Conservation (phyloP, 2,329 filamentous ascomycete species). For the Pseudogymnoascus sp. region DNA sequence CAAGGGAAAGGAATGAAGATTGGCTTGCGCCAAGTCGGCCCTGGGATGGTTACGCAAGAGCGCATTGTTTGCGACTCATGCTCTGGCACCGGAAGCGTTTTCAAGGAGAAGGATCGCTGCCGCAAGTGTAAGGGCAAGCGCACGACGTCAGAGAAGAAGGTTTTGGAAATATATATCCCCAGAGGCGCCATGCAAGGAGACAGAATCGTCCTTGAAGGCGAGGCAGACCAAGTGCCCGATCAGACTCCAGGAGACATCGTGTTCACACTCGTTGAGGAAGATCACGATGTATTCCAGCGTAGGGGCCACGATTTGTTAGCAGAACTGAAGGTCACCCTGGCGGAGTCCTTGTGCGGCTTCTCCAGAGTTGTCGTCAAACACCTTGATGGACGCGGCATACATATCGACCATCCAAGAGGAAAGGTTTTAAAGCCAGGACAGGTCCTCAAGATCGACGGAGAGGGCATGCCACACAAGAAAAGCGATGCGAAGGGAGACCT, state of each 20-base stretch:
- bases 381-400: constrained; percentile 85
- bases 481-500: constrained; percentile 79
- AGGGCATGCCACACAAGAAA: constrained; percentile 91
- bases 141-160: constrained; percentile 82
- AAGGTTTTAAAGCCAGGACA: constrained; percentile 78
- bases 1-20: constrained; percentile 72
- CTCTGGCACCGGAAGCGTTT: constrained; percentile 75
- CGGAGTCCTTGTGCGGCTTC: constrained; percentile 82
- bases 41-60: constrained; percentile 76
- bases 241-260: constrained; percentile 88
- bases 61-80: constrained; percentile 76
- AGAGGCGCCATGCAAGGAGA: constrained; percentile 81
- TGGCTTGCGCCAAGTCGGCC: constrained; percentile 74
- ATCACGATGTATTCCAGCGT: constrained; percentile 74
- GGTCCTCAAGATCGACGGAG: constrained; percentile 74
- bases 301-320: constrained; percentile 79
- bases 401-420: constrained; percentile 70
- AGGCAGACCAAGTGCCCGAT: constrained; percentile 87
- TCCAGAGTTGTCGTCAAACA: constrained; percentile 85
- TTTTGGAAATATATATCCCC: constrained; percentile 92
- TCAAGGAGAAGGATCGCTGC: constrained; percentile 94
- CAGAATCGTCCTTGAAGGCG: constrained; percentile 80
- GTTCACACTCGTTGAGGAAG: constrained; percentile 76
- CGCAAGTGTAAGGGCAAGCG: constrained; percentile 97
- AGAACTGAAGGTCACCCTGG: constrained; percentile 70